Base-by-base conservation (phyloP, 441 rosid species). In the Melastoma candidum region DNA sequence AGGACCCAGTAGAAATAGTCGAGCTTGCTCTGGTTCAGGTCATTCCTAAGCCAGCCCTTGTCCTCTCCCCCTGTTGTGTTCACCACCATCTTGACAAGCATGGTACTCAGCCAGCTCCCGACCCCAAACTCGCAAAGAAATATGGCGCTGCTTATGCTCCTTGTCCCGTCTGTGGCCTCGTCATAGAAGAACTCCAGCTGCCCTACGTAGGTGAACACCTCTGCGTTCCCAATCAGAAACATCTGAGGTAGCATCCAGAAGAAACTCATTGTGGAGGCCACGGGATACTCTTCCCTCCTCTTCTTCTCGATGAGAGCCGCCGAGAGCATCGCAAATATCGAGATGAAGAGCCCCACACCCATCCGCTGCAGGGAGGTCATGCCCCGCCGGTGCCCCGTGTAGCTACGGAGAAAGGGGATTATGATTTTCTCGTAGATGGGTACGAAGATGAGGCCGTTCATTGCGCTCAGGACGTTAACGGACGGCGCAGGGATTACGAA, bases 141-240 rank as follows among this genome's bases (percentile, higher is more conserved):
- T 12, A 79, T 85, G 7, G 87, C 95, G 57, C 83, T 45, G 89
- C 90, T 77, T 92, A 82, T 88, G 3, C 95, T 80, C 63, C 88
- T 92, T 94, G 84, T 87, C 60, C 89, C 74, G 51, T 80, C 89
- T 0, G 96, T 96, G 41, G 95, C 90, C 66, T 92, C 95, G 49
- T 85, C 72, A 39, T 85, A 82, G 72, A 88, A 92, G 67, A 87
- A 92, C 77, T 92, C 95, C 27, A 92, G 96, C n/a, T 92, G 94
- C 48, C 96, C 96, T 10, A 83, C 94, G 12, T 92, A 87, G 41
- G 77, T 89, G 56, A 92, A 92, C 3, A 90, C 95, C 48, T 92
- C 96, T 8, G 95, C 98, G 0, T 87, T 80, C 29, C 98, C 98
- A 6, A 87, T 93, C 0, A 85, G 77, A 68, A 87, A 82, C 56